Base-by-base conservation (phyloP, 805 yeast species). In the Millerozyma miso region DNA sequence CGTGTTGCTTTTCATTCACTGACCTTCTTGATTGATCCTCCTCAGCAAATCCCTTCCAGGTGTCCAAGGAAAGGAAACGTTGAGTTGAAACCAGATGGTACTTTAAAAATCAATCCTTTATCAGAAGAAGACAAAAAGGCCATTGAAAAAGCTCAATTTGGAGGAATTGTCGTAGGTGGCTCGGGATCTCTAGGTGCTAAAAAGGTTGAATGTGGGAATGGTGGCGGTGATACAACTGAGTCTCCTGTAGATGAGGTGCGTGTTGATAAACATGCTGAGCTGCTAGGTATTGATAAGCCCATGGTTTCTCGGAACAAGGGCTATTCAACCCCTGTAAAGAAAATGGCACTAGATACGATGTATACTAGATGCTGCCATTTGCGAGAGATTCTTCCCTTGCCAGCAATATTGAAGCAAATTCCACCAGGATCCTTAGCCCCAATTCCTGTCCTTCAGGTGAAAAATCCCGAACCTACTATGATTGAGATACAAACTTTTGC, bases 281-380 rank as follows among this genome's bases (percentile, higher is more conserved):
- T 42, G 44, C 34, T 63, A 10, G 58, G 49, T 1, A 64, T 65
- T 12, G 71, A 65, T 33, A 66, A 63, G 44, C 71, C 69, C 14
- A 58, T 64, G 62, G 43, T 56, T 4, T 35, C 46, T 15, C 46
- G 48, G 19, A 40, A 43, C 12, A 42, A 47, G 16, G 50, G 51
- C 3, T 68, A 67, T 48, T 51, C 60, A 12, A 57, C 52, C 0
- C 74, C 74, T 1, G 60, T 67, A 10, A 56, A 67, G 46, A 69
- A 68, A 42, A 70, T 70, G 74, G 74, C 74, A 1, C 74, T 85
- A 41, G 96, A 88, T 53, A 75, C 80, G 37, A 72, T 91, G 55
- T 90, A 90, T 63, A 87, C 97, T 0, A 71, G 97, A 46, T 90
- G 97, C 61, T 90, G 97, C 59, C 97, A 90, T 60, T 68, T 90